Base-by-base conservation (phyloP, 495 filamentous ascomycete species). In the Neurospora tetraspora region DNA sequence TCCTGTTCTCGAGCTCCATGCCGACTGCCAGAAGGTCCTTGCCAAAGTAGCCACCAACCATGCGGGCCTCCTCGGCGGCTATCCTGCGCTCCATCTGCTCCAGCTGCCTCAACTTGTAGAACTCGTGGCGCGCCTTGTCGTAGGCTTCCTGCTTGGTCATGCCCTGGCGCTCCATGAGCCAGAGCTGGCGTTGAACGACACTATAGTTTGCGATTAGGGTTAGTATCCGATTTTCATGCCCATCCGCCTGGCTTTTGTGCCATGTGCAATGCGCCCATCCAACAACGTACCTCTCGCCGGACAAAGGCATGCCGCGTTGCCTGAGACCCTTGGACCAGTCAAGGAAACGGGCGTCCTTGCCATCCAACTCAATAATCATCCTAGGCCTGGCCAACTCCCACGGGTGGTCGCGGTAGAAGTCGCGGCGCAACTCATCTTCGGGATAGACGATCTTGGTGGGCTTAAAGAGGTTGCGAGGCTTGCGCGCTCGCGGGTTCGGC, bases 371-470 rank as follows among this genome's bases (percentile, higher is more conserved):
- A 14, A 97, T 83, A 36, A 99, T 81, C 74, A 97, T 86, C 75
- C 90, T 86, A 70, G 96, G 96, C 74, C 96, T 87, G 38, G 96
- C 96, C 77, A 99, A 85, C 80, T 99, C 96, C 96, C 96, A 99
- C 5, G 96, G 96, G 82, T 99, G 96, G 81, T 99, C 94, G 73
- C 85, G 86, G 84, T 91, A 98, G 84, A 98, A 99, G 37, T 91
- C 83, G 71, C 78, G 84, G 69, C 96, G 90, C 76, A 98, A 84
- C 74, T 85, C 81, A 80, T 99, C 96, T 81, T 99, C 96, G 68
- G 93, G 92, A 80, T 94, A 96, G 70, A 85, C 85, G 70, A 99
- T 89, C 71, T 84, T 78, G 69, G 93, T 88, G 6, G 96, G 96
- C 76, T 90, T 87, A 83, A 93, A 98, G 76, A 97, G 79, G 71